These are phyloP conservation scores for Articulospora tetracladia DNA, from an alignment of 495 filamentous ascomycete species.

Conservation along the genomic window DNA sequence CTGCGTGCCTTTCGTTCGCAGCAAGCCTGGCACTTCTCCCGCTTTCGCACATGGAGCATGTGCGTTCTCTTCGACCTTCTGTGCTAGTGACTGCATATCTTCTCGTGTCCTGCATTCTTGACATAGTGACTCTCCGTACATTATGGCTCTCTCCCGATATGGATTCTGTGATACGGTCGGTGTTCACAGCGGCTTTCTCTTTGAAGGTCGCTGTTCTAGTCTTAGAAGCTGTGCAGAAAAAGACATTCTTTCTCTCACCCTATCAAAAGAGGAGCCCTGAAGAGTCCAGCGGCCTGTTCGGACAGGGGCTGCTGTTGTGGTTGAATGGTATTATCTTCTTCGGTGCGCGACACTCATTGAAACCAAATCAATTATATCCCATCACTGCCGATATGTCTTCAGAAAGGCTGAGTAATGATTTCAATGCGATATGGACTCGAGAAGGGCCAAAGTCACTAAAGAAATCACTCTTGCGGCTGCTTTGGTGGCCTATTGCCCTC, in stretches of 20 bases:
- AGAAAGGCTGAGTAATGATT: background rate
- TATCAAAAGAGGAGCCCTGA: conserved; percentile 31
- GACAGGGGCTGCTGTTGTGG: conserved; percentile 53
- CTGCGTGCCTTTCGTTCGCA: conserved; percentile 39
- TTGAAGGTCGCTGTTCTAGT: background rate
- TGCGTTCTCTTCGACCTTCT: conserved; percentile 41
- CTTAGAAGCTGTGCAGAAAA: conserved; percentile 15
- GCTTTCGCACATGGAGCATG: conserved; percentile 39
- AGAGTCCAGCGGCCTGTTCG: conserved; percentile 52
- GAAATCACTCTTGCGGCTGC: conserved; percentile 40
- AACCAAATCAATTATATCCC: conserved; percentile 34
- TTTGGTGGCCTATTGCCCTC: background rate
- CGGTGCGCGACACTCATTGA: conserved; percentile 35
- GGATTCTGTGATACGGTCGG: background rate
- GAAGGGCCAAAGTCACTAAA: conserved; percentile 18
- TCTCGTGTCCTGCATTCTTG: conserved; percentile 53
- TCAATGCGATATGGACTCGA: background rate
- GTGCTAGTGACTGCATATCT: conserved; percentile 57
- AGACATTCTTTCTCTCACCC: conserved; percentile 1
- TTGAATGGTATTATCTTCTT: conserved; percentile 48
- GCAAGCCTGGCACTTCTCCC: conserved; percentile 27
- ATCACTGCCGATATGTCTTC: conserved; percentile 24
- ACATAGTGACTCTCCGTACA: conserved; percentile 39
- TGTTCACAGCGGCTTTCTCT: conserved; percentile 3
- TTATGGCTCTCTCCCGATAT: conserved; percentile 36